Base-by-base conservation (phyloP, 352 stramenopile genomes). In the Phytopythium chamaehyphon region DNA sequence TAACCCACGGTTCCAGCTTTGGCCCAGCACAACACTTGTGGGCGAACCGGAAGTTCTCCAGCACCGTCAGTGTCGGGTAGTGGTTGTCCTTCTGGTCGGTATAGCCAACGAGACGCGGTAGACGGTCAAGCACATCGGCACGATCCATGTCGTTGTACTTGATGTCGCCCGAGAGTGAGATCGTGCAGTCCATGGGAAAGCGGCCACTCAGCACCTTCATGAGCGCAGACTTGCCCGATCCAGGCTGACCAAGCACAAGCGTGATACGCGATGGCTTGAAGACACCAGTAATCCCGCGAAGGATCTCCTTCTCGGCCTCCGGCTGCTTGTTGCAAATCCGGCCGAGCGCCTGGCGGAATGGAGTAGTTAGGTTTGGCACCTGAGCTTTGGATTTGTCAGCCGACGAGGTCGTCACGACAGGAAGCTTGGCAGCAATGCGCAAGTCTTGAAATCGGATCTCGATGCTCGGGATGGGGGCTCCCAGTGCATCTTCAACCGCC, bases 11-110 rank as follows among this genome's bases (percentile, higher is more conserved):
- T 37, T 76, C 69, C 19, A 78, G 57, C 3, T 51, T 85, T 55
- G 62, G 67, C 26, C 66, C 69, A 4, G 48, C 54, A 35, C 57
- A 80, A 49, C 71, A 97, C 44, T 84, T 74, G 61, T 95, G 95
- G 3, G 93, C 83, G 61, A 98, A 98, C 38, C 87, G 69, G 36
- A 98, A 89, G 3, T 91, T 98, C 58, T 98, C 94, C 21, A 88
- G 64, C 1, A 98, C 95, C 0, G 90, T 97, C 18, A 98, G 65
- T 16, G 73, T 64, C 15, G 93, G 73, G 36, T 87, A 76, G 72
- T 98, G 93, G 31, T 76, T 53, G 56, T 98, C 93, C n/a, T 76
- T 72, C 49, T 86, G 75, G 47, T 79, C 64, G 2, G 69, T 66
- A 43, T 85, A 83, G 0, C 48, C 50, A 15, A 77, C 69, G 40